Conservation (phyloP, 2,329 filamentous ascomycete species). For the Aspergillus tamarii region DNA sequence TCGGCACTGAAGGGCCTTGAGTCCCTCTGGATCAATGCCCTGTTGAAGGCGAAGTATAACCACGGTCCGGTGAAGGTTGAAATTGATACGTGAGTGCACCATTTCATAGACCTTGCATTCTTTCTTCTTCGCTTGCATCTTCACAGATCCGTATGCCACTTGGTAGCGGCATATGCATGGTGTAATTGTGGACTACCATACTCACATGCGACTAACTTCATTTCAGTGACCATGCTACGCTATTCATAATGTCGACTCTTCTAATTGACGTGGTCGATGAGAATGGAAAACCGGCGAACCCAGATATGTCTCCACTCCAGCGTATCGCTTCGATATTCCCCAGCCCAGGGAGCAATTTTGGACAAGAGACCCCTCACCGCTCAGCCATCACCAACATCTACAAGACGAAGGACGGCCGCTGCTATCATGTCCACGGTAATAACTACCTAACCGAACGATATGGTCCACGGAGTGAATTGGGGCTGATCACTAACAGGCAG, state of each 20-base stretch:
- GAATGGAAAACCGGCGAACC: neutral
- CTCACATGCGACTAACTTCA: neutral
- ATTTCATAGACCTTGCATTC: neutral
- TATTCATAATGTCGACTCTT: constrained; percentile 11
- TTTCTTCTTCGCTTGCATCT: too few species aligned
- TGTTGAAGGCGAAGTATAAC: constrained; percentile 9
- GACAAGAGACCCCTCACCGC: neutral
- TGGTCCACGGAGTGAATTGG: neutral
- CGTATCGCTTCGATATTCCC: constrained; percentile 1
- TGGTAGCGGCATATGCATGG: neutral
- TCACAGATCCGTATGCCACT: rapidly evolving
- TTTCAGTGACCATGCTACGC: constrained; percentile 10
- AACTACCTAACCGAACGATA: neutral
- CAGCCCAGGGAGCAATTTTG: neutral
- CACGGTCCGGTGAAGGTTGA: constrained; percentile 4
- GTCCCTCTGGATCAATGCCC: constrained; percentile 3
- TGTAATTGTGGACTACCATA: neutral
- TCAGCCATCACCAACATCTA: constrained; percentile 15
- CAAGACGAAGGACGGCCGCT: constrained; percentile 20
- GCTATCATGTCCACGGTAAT: constrained; percentile 18
- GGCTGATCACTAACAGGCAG: constrained; percentile 1
- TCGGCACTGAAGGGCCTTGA: constrained; percentile 14
- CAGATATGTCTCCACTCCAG: neutral
- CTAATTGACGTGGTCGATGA: constrained; percentile 2
- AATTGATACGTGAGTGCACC: constrained; percentile 11